A percentile compares a stretch with the other conserved stretches of the same genome.
Conservation (phyloP, 202 grass and related monocot genomes). For the Schoenoplectus triqueter region DNA sequence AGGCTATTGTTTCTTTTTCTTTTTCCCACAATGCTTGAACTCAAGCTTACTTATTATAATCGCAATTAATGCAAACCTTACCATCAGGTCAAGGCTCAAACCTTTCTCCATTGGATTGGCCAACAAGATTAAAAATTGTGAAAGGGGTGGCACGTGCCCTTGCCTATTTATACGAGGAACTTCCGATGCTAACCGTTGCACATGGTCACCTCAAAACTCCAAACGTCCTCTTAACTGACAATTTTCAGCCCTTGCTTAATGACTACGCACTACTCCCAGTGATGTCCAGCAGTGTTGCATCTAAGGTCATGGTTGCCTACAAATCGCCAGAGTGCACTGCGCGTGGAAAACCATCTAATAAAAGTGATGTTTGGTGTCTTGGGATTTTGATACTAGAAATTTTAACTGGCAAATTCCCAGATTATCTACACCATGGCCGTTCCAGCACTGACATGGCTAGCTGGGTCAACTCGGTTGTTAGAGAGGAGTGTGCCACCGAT, state of each 20-base stretch:
- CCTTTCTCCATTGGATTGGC: slow-evolving; percentile 62
- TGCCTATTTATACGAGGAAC: slow-evolving; percentile 69
- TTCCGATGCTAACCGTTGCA: slow-evolving; percentile 70
- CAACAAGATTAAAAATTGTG: slow-evolving; percentile 60
- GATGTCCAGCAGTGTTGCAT: slow-evolving; percentile 57
- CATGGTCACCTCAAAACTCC: slow-evolving; percentile 98
- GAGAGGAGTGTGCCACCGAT: slow-evolving; percentile 64
- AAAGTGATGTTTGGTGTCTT: slow-evolving; percentile 91
- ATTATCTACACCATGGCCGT: slow-evolving; percentile 56
- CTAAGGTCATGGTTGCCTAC: slow-evolving; percentile 88
- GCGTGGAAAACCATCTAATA: slow-evolving; percentile 56
- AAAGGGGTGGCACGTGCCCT: slow-evolving; percentile 79
- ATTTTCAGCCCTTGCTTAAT: slow-evolving; percentile 59
- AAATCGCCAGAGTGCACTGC: slow-evolving; percentile 75
- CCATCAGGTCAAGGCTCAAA: slow-evolving; percentile 51
- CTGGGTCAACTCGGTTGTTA: slow-evolving; percentile 75
- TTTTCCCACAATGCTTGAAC: not conserved
- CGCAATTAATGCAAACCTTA: not conserved
- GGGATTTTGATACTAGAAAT: slow-evolving; percentile 80
- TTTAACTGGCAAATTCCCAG: slow-evolving; percentile 78
- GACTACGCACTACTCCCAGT: slow-evolving; percentile 85
- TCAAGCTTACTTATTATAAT: not conserved
- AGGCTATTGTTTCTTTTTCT: no score
- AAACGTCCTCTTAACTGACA: slow-evolving; percentile 66
- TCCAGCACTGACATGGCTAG: slow-evolving; percentile 54